Conservation (phyloP, 1,284 basidiomycete species). For the Ustilago sp. region DNA sequence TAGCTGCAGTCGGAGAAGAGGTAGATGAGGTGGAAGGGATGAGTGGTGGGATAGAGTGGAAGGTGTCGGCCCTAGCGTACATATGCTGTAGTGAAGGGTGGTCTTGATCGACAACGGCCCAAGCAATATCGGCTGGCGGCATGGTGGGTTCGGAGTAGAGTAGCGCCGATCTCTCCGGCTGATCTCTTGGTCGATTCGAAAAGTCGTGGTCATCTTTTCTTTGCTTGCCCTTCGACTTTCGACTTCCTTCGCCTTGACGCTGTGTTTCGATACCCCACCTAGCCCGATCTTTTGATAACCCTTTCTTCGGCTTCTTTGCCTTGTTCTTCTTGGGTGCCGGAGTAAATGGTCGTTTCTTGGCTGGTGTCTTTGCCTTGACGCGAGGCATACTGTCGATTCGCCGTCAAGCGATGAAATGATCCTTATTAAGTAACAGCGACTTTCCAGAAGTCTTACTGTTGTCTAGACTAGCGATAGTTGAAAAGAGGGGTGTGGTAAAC, state of each 20-base stretch:
- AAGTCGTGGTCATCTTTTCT: constrained; percentile 4
- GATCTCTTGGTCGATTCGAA: background rate
- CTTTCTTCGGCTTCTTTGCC: background rate
- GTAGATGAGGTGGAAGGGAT: background rate
- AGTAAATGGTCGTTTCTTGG: constrained; percentile 8
- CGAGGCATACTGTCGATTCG: constrained; percentile 19
- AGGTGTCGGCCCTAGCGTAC: background rate
- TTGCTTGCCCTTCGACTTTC: constrained; percentile 17
- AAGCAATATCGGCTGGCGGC: background rate
- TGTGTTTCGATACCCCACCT: background rate
- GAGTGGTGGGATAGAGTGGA: constrained; percentile 11
- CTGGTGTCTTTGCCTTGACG: constrained; percentile 11
- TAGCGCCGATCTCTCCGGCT: background rate
- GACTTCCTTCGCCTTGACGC: background rate
- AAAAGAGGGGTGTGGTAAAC: constrained; percentile 4
- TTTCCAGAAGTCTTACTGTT: constrained; percentile 33
- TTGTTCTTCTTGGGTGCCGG: constrained; percentile 1
- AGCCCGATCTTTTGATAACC: background rate
- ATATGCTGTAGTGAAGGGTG: background rate
- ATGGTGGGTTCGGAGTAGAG: background rate
- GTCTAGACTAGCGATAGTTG: background rate
- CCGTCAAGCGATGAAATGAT: background rate
- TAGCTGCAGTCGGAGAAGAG: constrained; percentile 10
- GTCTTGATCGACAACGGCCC: background rate
- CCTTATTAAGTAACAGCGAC: constrained; percentile 26